Evolutionary conservation across 495 filamentous ascomycete genomes (phyloP), one percentile per base, ranked within the genome.

Genomic region (Pseudotulostoma volvatum): DNA sequence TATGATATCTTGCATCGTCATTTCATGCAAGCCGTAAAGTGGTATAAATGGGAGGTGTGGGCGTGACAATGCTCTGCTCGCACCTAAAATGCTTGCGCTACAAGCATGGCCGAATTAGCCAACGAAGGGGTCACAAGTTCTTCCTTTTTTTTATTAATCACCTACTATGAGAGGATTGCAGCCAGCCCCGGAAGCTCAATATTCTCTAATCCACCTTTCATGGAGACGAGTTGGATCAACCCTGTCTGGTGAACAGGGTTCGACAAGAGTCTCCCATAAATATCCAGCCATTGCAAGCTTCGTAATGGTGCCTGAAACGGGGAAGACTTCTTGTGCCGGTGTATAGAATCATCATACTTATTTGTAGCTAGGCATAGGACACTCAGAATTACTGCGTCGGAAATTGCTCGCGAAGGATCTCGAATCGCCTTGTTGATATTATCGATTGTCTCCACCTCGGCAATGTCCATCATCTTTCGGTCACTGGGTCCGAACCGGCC

Each of bases 321-420:
- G 1, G 44, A 55, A 7, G 18, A 40, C 18, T 35, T 40, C 37
- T 50, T 4, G 18, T 2, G 33, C 2, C 25, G 40, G 4, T 43
- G 40, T 9, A 31, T 11, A 3, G 34, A 21, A n/a, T n/a, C n/a
- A 11, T 36, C 38, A 8, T 54, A 41, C 9, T 60, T 60, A 43
- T 64, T 57, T n/a, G n/a, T n/a, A 8, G 57, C 57, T 53, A 64
- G 58, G 35, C 57, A 61, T 8, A 63, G 49, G 1, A 64, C 57
- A 31, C 57, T 59, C 1, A 61, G 44, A 9, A 64, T 45, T 0
- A 64, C 45, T 0, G 57, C 56, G 46, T 64, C 59, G 13, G 49
- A 54, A 2, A 54, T 36, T 1, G 53, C 57, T 3, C 54, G 57
- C 7, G 35, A 37, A 0, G 57, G 53, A 32, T 60, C 51, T 7